Conservation (phyloP, 345 rosid genomes). For the Draba incana region DNA sequence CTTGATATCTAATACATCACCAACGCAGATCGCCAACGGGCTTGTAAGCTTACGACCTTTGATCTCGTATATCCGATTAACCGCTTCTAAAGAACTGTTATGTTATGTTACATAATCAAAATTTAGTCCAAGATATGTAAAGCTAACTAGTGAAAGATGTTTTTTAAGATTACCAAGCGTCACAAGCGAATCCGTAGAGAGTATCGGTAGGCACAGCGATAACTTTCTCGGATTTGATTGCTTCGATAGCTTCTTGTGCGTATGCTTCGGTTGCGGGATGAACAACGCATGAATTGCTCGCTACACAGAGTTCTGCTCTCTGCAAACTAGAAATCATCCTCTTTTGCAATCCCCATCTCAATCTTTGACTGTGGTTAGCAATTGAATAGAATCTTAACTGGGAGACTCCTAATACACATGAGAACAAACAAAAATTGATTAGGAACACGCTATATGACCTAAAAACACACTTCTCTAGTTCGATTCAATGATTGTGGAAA, state of each 20-base stretch:
- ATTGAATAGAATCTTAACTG: constrained; percentile 44
- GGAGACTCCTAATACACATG: constrained; percentile 46
- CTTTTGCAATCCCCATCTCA: constrained; percentile 40
- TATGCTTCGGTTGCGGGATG: constrained; percentile 64
- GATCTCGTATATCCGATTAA: constrained; percentile 80
- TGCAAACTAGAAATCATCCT: constrained; percentile 56
- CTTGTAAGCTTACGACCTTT: constrained; percentile 86
- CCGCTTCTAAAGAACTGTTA: constrained; percentile 71
- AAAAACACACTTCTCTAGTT: not conserved
- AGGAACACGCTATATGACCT: not conserved
- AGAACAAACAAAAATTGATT: not conserved
- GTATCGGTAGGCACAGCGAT: constrained; percentile 94
- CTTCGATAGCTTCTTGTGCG: constrained; percentile 68
- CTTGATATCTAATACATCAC: constrained; percentile 77
- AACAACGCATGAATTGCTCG: constrained; percentile 48
- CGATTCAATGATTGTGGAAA: not conserved
- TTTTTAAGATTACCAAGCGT: constrained; percentile 70
- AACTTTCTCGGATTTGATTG: constrained; percentile 74
- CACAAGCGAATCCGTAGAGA: constrained; percentile 91
- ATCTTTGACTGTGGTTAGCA: constrained; percentile 38
- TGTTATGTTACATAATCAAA: constrained; percentile 9
- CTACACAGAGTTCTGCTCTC: constrained; percentile 42
- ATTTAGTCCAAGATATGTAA: constrained; percentile 13
- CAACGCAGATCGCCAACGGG: constrained; percentile 87
- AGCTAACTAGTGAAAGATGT: constrained; percentile 7